phyloP scores from a whole-genome alignment of 371 early-diverging fungal genomes.

The Conidiobolus incongruus region DNA sequence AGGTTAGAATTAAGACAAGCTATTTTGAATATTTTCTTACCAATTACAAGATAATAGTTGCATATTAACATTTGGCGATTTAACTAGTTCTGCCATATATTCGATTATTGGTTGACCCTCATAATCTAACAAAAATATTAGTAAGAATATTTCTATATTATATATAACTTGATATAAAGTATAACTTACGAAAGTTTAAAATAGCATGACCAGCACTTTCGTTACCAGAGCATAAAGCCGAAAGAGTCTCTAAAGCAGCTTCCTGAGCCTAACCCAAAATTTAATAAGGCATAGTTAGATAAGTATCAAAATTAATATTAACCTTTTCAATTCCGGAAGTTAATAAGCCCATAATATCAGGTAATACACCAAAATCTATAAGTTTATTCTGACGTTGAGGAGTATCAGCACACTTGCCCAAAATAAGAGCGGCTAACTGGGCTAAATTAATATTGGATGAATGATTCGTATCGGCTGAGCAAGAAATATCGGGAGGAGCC shows the following conservation, averaged over 20 bases:
- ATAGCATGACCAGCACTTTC: constrained; percentile 20
- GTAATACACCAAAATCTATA: constrained; percentile 29
- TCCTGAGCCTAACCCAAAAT: constrained; percentile 31
- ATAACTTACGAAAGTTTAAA: constrained; percentile 19
- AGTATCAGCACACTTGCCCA: constrained; percentile 38
- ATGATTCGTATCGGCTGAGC: background rate
- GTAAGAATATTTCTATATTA: background rate
- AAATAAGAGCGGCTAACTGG: constrained; percentile 36
- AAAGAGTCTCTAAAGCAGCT: constrained; percentile 54
- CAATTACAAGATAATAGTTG: constrained; percentile 44
- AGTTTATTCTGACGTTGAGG: constrained; percentile 30
- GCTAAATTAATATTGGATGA: constrained; percentile 9
- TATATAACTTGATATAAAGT: background rate
- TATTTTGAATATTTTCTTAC: constrained; percentile 10
- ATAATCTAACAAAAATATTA: constrained; percentile 7
- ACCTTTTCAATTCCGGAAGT: constrained; percentile 24
- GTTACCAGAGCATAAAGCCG: constrained; percentile 39
- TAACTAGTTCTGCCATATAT: constrained; percentile 32
- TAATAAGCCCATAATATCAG: constrained; percentile 28
- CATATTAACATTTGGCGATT: constrained; percentile 33
- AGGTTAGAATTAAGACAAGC: background rate
- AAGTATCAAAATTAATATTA: background rate
- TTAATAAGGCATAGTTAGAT: constrained; percentile 1
- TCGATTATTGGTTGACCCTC: constrained; percentile 12
- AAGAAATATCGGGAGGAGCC: background rate